These are phyloP conservation scores for Nigrospora sphaerica DNA, from an alignment of 2,329 filamentous ascomycete genomes.

Conservation along the genomic window DNA sequence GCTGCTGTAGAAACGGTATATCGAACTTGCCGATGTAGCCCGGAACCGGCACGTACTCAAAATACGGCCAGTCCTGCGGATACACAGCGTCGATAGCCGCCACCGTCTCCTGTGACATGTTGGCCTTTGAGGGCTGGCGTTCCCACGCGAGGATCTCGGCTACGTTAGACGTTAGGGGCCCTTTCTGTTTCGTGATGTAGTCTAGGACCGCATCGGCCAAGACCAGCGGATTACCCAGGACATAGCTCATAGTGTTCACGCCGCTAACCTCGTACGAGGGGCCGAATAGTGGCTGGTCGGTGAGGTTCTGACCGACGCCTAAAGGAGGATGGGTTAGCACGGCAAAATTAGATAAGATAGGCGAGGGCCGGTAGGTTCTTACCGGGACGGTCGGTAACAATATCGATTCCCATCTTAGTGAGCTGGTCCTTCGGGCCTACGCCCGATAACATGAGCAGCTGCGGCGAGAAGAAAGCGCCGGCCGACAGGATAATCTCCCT, in stretches of 20 bases:
- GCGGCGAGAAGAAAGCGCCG: constrained; percentile 29
- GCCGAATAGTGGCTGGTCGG: constrained; percentile 38
- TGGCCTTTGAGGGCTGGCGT: constrained; percentile 18
- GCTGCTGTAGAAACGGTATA: constrained; percentile 8
- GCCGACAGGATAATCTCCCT: constrained; percentile 32
- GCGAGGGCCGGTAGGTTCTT: too few relatives aligned
- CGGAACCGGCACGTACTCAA: constrained; percentile 21
- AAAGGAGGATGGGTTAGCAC: too few relatives aligned
- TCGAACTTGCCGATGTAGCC: constrained; percentile 10
- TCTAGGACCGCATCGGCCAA: constrained; percentile 12
- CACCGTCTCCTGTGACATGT: constrained; percentile 11
- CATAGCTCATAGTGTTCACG: constrained; percentile 23
- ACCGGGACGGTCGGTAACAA: constrained; percentile 44
- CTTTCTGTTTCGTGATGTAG: constrained; percentile 16
- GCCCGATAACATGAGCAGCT: constrained; percentile 31
- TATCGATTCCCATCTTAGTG: constrained; percentile 33
- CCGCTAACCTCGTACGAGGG: constrained; percentile 16
- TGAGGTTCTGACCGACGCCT: constrained; percentile 52
- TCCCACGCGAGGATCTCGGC: constrained; percentile 21
- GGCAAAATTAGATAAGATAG: too few relatives aligned
- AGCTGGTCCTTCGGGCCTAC: constrained; percentile 26
- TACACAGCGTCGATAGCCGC: constrained; percentile 11
- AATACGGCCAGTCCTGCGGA: constrained; percentile 27
- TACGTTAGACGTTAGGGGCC: constrained; percentile 17
- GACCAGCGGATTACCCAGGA: constrained; percentile 14